Conservation (phyloP, 1,284 basidiomycete genomes). For the Exsudoporus floridanus region DNA sequence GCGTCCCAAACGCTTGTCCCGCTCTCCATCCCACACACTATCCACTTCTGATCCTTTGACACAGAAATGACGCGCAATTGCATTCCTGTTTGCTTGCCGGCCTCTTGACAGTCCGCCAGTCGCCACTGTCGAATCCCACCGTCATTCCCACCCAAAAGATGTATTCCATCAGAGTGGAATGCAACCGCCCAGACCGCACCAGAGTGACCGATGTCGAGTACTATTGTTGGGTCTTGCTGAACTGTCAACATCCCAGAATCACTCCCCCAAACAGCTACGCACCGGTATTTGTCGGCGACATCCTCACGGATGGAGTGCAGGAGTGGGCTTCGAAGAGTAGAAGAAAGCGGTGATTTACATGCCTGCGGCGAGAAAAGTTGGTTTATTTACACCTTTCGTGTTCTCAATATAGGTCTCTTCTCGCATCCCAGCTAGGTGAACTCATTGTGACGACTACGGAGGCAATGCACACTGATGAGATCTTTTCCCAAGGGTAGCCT, state of each 20-base stretch:
- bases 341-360: background rate
- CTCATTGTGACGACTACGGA: background rate
- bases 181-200: background rate
- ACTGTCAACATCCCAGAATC: background rate
- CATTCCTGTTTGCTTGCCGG: background rate
- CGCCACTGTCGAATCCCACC: background rate
- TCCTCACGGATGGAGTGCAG: background rate
- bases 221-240: background rate
- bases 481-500: background rate
- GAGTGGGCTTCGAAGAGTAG: background rate
- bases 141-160: background rate
- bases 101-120: background rate
- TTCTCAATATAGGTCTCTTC: too few relatives aligned
- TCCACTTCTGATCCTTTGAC: background rate
- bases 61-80: too few relatives aligned
- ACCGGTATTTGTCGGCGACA: background rate
- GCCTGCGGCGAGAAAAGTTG: too few relatives aligned
- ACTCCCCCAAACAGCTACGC: background rate
- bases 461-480: background rate
- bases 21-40: too few relatives aligned
- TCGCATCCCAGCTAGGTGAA: background rate
- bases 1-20: too few relatives aligned
- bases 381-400: too few relatives aligned
- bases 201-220: background rate
- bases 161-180: background rate